Conservation (phyloP, 179 eudicot genomes). For the Corrigiola litoralis region DNA sequence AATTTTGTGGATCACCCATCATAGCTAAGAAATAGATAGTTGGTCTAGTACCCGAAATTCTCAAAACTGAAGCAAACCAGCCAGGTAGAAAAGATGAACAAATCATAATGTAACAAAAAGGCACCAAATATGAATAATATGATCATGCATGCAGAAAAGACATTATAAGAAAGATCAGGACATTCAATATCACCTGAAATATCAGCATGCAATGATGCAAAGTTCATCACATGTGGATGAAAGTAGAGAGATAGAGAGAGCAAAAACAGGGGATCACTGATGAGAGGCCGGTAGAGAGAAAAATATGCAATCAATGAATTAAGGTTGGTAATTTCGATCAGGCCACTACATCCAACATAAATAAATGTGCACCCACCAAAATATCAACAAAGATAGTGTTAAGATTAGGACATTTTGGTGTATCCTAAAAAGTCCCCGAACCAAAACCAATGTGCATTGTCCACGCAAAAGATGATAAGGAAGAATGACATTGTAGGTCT, state of each 20-base stretch:
- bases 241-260: background rate
- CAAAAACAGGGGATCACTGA: conserved; percentile 1
- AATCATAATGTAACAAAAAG: background rate
- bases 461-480: too few relatives aligned
- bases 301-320: too few relatives aligned
- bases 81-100: background rate
- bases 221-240: background rate
- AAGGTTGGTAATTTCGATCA: too few relatives aligned
- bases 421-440: too few relatives aligned
- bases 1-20: too few relatives aligned
- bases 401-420: too few relatives aligned
- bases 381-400: background rate
- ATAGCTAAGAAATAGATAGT: background rate
- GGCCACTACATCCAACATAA: too few relatives aligned
- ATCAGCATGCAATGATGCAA: background rate
- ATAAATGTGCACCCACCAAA: background rate
- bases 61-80: background rate
- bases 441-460: too few relatives aligned
- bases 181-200: background rate
- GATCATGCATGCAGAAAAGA: too few relatives aligned
- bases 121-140: too few relatives aligned
- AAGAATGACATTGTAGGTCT: too few relatives aligned
- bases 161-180: background rate
- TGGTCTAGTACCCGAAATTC: background rate
- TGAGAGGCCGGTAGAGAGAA: conserved; percentile 4